A percentile compares a stretch with the other conserved stretches of the same genome.
phyloP scores from a whole-genome alignment of 192 early-diverging fungal genomes.

The Entomortierella parvispora region DNA sequence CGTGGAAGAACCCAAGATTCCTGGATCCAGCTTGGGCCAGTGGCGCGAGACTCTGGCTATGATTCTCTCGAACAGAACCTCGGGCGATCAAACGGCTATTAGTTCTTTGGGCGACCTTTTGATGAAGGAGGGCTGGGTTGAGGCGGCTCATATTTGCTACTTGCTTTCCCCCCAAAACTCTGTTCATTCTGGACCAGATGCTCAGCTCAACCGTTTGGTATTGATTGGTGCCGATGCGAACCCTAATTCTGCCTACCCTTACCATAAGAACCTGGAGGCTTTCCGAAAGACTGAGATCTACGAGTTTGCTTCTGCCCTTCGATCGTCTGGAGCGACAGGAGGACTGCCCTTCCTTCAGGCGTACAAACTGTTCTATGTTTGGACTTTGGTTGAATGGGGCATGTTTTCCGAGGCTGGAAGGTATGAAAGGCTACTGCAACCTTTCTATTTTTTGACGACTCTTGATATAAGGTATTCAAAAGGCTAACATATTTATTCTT shows the following conservation, averaged over 20 bases:
- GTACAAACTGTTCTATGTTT: conserved; percentile 87
- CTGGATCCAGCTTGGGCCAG: conserved; percentile 53
- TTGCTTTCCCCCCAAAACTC: conserved; percentile 72
- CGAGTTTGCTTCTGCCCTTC: conserved; percentile 75
- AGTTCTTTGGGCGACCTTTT: conserved; percentile 83
- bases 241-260: conserved; percentile 47
- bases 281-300: conserved; percentile 86
- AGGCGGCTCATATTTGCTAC: conserved; percentile 87
- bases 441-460: conserved; percentile 2
- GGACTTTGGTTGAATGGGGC: conserved; percentile 85
- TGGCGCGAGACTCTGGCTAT: conserved; percentile 84
- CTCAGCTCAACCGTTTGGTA: conserved; percentile 68
- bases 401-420: conserved; percentile 72
- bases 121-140: conserved; percentile 56
- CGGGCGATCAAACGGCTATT: conserved; percentile 76
- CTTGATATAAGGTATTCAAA: too few relatives aligned
- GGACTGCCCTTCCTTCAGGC: conserved; percentile 89
- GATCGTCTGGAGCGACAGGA: conserved; percentile 54
- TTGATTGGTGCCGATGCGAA: conserved; percentile 72
- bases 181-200: conserved; percentile 70
- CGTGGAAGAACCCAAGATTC: conserved; percentile 17
- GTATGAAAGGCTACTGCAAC: conserved; percentile 7
- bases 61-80: conserved; percentile 87
- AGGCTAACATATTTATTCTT: neutral
- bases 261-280: conserved; percentile 64